Conservation (phyloP, 1,139 yeast genomes). For the Sugiyamaella novakii region DNA sequence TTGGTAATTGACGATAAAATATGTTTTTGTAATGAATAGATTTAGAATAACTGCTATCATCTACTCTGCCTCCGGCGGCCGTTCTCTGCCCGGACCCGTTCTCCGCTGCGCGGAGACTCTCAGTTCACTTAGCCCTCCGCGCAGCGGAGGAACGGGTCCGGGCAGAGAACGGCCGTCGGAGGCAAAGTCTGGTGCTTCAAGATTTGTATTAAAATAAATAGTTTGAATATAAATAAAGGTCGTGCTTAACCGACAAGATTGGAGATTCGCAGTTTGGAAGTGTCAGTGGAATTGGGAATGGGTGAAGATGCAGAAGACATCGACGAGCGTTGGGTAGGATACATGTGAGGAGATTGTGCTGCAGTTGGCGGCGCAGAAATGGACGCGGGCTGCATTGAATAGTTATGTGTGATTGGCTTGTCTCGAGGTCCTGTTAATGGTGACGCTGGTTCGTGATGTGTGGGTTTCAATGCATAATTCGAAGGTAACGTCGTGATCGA, state of each 20-base stretch:
- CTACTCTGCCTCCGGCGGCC: neutral
- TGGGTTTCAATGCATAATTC: constrained; percentile 10
- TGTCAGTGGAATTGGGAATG: constrained; percentile 15
- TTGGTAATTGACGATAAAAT: constrained; percentile 42
- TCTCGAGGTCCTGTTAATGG: constrained; percentile 16
- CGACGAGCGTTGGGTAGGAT: neutral
- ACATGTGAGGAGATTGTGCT: constrained; percentile 11
- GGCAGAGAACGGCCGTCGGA: too few relatives aligned
- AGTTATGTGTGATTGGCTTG: neutral
- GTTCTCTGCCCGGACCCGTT: neutral
- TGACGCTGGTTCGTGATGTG: constrained; percentile 12
- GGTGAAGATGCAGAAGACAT: constrained; percentile 4
- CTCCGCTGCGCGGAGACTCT: too few relatives aligned
- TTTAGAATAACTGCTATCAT: too few relatives aligned
- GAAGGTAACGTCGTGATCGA: constrained; percentile 10
- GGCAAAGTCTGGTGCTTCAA: too few relatives aligned
- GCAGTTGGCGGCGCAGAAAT: constrained; percentile 12
- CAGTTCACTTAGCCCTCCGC: too few relatives aligned
- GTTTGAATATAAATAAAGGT: constrained; percentile 13
- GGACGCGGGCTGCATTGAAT: neutral
- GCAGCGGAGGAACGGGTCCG: constrained; percentile 15
- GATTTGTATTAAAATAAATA: neutral
- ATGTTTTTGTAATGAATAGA: too few relatives aligned
- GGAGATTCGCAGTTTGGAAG: constrained; percentile 22
- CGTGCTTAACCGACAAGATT: constrained; percentile 19